Conservation (phyloP, 305 asterid species). For the Petunia hybrid region DNA sequence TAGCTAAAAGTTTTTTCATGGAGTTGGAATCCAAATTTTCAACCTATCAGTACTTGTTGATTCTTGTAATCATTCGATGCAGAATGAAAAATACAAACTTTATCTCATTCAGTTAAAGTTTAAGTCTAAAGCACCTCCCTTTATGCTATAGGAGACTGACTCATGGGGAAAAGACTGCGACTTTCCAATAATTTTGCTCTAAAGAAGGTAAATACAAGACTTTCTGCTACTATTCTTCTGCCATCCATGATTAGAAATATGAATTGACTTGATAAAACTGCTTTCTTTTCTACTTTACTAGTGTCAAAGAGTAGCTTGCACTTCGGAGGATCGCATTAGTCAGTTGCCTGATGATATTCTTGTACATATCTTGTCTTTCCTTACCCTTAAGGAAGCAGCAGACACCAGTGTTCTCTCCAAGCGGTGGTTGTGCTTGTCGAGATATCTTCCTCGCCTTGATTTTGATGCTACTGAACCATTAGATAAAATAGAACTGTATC, state of each 20-base stretch:
- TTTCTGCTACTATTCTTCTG: not conserved
- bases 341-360: slow-evolving; percentile 14
- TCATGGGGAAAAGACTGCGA: not conserved
- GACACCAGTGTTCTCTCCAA: not conserved
- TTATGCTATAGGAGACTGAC: not conserved
- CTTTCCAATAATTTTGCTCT: not conserved
- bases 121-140: not conserved
- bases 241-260: not conserved
- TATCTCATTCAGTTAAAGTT: too few species aligned
- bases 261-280: not conserved
- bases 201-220: too few species aligned
- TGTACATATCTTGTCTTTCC: not conserved
- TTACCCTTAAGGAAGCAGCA: not conserved
- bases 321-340: not conserved
- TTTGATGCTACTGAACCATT: not conserved
- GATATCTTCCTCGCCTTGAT: too few species aligned
- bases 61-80: too few species aligned
- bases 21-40: too few species aligned
- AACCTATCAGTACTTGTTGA: too few species aligned
- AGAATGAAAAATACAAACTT: too few species aligned
- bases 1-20: too few species aligned
- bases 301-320: not conserved
- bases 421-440: not conserved
- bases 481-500: not conserved
- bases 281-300: too few species aligned